These are phyloP conservation scores for Oryza rufipogon DNA, from an alignment of 176 grass and related monocot species.

Conservation along the genomic window DNA sequence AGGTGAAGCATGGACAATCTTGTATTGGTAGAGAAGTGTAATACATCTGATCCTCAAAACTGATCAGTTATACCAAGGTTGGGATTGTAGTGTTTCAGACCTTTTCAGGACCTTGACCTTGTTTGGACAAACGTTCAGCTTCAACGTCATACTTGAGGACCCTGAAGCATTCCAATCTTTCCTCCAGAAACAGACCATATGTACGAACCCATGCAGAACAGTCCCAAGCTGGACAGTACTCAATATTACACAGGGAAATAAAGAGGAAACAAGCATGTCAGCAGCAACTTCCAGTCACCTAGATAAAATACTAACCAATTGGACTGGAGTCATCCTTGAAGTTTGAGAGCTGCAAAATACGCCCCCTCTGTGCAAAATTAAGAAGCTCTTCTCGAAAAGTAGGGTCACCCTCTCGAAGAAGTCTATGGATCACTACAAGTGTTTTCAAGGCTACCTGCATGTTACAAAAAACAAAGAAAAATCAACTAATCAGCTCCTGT, in stretches of 20 bases:
- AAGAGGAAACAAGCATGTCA: conserved; percentile 5
- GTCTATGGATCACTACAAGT: conserved; percentile 88
- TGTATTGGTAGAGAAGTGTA: not conserved
- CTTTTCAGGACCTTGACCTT: conserved; percentile 90
- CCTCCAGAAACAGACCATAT: conserved; percentile 94
- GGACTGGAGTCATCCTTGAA: conserved; percentile 99
- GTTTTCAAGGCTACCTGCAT: conserved; percentile 89
- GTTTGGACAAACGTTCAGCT: conserved; percentile 86
- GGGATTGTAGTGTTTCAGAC: conserved; percentile 47
- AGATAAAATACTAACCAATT: conserved; percentile 63
- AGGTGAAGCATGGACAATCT: conserved; percentile 1
- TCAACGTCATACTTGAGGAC: conserved; percentile 95
- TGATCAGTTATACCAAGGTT: conserved; percentile 22
- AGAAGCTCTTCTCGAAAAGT: conserved; percentile 96
- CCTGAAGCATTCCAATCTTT: conserved; percentile 97
- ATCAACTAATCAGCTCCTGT: not conserved
- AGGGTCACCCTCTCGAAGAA: conserved; percentile 92
- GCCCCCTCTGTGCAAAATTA: conserved; percentile 92
- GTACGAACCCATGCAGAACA: conserved; percentile 97
- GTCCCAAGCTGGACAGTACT: conserved; percentile 81
- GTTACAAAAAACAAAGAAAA: conserved; percentile 9
- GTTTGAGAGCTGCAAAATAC: conserved; percentile 91
- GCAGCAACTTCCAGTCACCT: conserved; percentile 4
- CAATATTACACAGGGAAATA: conserved; percentile 22
- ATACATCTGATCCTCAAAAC: not conserved